Conservation (phyloP, 257 asterid genomes). For the Knoxia roxburghii region DNA sequence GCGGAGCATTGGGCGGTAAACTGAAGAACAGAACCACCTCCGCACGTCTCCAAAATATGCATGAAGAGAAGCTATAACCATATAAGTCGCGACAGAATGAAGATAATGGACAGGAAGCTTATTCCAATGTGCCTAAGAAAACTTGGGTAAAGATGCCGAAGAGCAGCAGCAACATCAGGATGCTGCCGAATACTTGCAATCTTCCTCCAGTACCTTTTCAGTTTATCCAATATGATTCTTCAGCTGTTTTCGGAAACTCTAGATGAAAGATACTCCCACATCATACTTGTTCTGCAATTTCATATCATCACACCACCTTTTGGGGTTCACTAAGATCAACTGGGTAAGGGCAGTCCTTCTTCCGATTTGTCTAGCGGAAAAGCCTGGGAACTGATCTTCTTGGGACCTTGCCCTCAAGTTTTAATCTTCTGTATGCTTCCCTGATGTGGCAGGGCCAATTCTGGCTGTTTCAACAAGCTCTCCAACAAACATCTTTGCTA, state of each 20-base stretch:
- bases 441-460: constrained; percentile 84
- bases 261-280: not conserved
- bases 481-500: constrained; percentile 89
- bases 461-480: constrained; percentile 55
- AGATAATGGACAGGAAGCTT: not conserved
- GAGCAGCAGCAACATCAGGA: not conserved
- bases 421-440: constrained; percentile 88
- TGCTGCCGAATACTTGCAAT: not conserved
- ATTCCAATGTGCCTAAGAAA: not conserved
- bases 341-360: not conserved
- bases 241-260: not conserved
- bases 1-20: too few species aligned
- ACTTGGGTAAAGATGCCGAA: not conserved
- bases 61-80: too few species aligned
- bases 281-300: not conserved
- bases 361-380: constrained; percentile 51
- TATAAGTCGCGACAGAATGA: not conserved
- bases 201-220: not conserved
- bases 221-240: not conserved
- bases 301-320: not conserved
- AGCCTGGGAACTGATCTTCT: constrained; percentile 84
- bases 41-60: too few species aligned
- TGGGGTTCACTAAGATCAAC: not conserved
- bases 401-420: constrained; percentile 81
- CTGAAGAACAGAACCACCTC: too few species aligned